Evolutionary conservation across 106 monocot species (phyloP).

Genomic region (Dendrobium officinale): DNA sequence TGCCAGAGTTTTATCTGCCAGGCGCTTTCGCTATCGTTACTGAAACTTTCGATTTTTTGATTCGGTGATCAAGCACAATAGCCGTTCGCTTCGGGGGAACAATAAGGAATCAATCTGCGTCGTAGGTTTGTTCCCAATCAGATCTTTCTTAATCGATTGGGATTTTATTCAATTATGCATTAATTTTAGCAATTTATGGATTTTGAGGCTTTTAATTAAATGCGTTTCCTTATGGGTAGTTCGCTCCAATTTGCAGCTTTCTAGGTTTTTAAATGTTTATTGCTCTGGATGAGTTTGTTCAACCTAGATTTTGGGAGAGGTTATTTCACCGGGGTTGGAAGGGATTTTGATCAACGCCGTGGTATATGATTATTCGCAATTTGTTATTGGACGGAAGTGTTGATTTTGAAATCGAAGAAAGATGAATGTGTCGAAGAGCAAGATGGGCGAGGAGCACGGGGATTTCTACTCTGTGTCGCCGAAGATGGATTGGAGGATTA

Average conservation of each 20-base stretch:
- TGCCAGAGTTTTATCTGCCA: background rate
- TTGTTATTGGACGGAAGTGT: background rate
- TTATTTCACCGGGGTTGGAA: background rate
- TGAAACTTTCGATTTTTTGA: background rate
- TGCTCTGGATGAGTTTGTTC: background rate
- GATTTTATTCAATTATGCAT: background rate
- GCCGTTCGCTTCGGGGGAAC: background rate
- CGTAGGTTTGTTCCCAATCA: background rate
- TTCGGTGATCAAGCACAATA: background rate
- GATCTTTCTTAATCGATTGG: background rate
- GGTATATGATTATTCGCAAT: background rate
- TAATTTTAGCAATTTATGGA: background rate
- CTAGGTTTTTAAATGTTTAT: too few relatives aligned
- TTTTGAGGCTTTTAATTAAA: background rate
- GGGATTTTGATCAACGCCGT: background rate
- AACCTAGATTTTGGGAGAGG: background rate
- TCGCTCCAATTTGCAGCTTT: background rate
- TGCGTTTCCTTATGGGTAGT: background rate
- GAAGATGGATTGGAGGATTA: constrained; percentile 48
- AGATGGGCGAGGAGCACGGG: constrained; percentile 18
- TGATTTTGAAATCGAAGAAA: constrained; percentile 20
- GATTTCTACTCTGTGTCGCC: constrained; percentile 34
- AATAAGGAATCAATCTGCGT: background rate
- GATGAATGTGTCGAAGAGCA: constrained; percentile 17
- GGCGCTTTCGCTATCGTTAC: background rate